Evolutionary conservation across 2,329 filamentous ascomycete species (phyloP), one percentile per base, ranked within the genome.

Genomic region (Fusarium sp.): DNA sequence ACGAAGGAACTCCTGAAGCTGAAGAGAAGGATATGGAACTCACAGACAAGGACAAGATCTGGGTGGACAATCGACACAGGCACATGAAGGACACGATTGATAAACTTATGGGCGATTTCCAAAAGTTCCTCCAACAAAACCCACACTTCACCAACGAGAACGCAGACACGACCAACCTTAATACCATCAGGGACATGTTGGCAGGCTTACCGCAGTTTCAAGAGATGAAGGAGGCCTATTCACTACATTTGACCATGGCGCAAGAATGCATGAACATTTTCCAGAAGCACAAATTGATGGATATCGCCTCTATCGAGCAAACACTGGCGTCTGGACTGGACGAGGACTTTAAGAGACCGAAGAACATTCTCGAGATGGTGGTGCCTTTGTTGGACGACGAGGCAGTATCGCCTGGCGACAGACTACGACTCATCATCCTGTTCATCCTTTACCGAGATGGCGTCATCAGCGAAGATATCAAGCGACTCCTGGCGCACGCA

Each of bases 51-150:
- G 96, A 99, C 80, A 91, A 90, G 76, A 92, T 99, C 45, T 99
- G 96, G 96, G 90, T 97, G 23, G 92, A 96, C 63, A 97, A 97
- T 75, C 87, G 96, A 54, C 96, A 99, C 80, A 87, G 89, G 51
- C 96, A 99, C 79, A 99, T 99, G 96, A 97, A 97, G 77, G 94
- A 98, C 77, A 96, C 96, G 5, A 94, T 98, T 72, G 92, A 95
- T 75, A 96, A 95, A 78, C 84, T 99, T 63, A 96, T 95, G 84
- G 87, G 89, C 57, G 95, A 98, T 76, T 98, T 99, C 75, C 90
- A 94, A 73, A 94, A 90, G 75, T 99, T 99, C 80, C 87, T 97
- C 73, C 88, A 90, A 41, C 90, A 96, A 63, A 97, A 99, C 76
- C 92, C 94, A 15, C 93, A 98, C 75, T 98, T 98, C 75, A 92